Base-by-base conservation (phyloP, 805 yeast species). In the Hyphopichia homilentoma region DNA sequence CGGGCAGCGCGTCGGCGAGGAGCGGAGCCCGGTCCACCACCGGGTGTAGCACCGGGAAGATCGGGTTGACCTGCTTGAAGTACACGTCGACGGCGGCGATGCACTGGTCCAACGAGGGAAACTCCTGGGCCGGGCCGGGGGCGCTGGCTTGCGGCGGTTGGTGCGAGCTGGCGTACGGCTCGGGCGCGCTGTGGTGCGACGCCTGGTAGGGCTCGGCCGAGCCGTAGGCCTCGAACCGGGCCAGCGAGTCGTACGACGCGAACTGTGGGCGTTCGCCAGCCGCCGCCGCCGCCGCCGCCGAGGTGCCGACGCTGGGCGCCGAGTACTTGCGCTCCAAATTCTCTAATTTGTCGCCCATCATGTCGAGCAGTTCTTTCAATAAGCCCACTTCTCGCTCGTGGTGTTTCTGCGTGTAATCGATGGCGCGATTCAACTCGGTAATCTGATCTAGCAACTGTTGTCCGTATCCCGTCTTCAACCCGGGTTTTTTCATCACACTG, bases 401-500 rank as follows among this genome's bases (percentile, higher is more conserved):
- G 13, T 21, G 21, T 11, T 21, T 34, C 21, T 27, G 28, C 21
- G 23, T 18, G 16, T 11, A 12, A 8, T 27, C 30, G 16, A 27
- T 27, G 9, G 11, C 25, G 30, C 25, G 26, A 16, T 33, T 38
- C 12, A 43, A 28, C n/a, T 29, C 34, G 12, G 20, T 19, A 12
- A 45, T 36, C 24, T 38, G 32, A 7, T 41, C 44, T 15, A 39
- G 34, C 4, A 45, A 44, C 21, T 45, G 45, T 33, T 39, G 45
- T 3, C 50, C 48, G 28, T 45, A 45, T 4, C 50, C 50, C 4
- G 43, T 21, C 13, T 38, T 39, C 11, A 45, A 29, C 7, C 50
- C 50, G 3, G 50, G 50, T 22, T 45, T 45, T 27, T 39, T 45
- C 40, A 43, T 39, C 13, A 38, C 30, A 24, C 47, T 43, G 30